phyloP scores from a whole-genome alignment of 768 basidiomycete species.

The Serendipita indica region DNA sequence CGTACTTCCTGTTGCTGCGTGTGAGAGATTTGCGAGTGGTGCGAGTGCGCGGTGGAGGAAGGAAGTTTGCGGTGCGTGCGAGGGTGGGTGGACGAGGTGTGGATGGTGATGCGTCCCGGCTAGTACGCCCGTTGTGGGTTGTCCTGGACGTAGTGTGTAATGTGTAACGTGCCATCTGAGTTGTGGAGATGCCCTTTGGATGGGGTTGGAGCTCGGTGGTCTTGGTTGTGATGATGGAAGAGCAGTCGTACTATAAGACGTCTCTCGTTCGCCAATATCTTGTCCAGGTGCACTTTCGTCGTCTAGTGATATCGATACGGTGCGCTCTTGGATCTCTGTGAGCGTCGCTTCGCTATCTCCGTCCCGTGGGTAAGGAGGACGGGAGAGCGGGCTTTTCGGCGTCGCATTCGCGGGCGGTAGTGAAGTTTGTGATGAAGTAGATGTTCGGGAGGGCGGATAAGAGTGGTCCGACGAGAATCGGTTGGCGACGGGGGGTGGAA shows the following conservation, averaged over 20 bases:
- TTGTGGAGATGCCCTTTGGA: not conserved
- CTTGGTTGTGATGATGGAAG: not conserved
- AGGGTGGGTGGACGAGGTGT: not conserved
- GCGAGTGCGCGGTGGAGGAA: not conserved
- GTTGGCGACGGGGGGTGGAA: not conserved
- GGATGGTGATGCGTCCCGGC: conserved; percentile 7
- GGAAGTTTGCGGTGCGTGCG: not conserved
- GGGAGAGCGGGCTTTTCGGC: not conserved
- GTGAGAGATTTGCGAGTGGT: not conserved
- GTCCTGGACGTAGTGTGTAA: not conserved
- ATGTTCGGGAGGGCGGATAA: not conserved
- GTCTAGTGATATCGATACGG: not conserved
- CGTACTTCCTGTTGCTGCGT: not conserved
- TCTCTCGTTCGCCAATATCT: not conserved
- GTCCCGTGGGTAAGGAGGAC: not conserved
- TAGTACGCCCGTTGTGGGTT: not conserved
- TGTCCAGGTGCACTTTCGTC: not conserved
- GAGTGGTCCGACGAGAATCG: not conserved
- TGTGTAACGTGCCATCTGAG: not conserved
- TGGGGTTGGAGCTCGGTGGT: not conserved
- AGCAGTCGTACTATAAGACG: not conserved
- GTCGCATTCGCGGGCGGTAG: not conserved
- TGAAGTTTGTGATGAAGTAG: not conserved
- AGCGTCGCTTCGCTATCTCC: not conserved
- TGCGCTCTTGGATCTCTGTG: not conserved